Evolutionary conservation across 768 basidiomycete species (phyloP).

Genomic region (Harrya chromipes): DNA sequence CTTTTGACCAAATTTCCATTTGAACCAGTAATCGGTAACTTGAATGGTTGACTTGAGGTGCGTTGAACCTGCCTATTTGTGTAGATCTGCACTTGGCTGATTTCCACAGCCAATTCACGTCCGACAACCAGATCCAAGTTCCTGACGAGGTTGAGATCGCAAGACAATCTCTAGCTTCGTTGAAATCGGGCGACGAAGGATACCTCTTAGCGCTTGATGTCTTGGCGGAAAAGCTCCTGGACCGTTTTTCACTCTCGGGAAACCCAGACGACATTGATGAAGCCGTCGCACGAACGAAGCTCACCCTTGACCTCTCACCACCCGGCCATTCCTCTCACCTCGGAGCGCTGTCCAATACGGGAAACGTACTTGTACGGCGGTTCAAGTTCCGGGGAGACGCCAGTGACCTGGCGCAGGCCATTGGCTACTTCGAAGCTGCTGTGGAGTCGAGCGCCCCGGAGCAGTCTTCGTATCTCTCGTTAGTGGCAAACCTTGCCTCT

Average conservation of each 20-base stretch:
- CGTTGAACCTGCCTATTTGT: background rate
- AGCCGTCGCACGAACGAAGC: conserved; percentile 15
- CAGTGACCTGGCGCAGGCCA: conserved; percentile 23
- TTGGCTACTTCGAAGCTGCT: conserved; percentile 9
- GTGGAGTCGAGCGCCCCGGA: conserved; percentile 11
- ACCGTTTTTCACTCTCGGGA: conserved; percentile 22
- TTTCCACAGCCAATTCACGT: background rate
- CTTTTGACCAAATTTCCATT: background rate
- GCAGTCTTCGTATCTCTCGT: conserved; percentile 12
- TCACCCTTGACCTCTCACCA: conserved; percentile 20
- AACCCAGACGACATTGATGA: conserved; percentile 25
- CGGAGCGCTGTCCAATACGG: conserved; percentile 16
- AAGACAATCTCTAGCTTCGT: conserved; percentile 7
- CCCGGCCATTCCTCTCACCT: conserved; percentile 19
- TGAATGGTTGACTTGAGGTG: conserved; percentile 6
- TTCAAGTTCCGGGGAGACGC: conserved; percentile 21
- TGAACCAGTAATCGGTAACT: background rate
- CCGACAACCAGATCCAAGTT: background rate
- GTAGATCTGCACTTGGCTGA: background rate
- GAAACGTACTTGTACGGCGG: conserved; percentile 12
- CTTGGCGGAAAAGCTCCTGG: conserved; percentile 11
- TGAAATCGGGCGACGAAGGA: conserved; percentile 1
- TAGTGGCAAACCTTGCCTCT: conserved; percentile 15
- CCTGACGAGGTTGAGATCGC: conserved; percentile 10
- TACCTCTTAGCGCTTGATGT: conserved; percentile 10